Conservation (phyloP, 2,329 filamentous ascomycete species). For the Hypomyces rosellus region DNA sequence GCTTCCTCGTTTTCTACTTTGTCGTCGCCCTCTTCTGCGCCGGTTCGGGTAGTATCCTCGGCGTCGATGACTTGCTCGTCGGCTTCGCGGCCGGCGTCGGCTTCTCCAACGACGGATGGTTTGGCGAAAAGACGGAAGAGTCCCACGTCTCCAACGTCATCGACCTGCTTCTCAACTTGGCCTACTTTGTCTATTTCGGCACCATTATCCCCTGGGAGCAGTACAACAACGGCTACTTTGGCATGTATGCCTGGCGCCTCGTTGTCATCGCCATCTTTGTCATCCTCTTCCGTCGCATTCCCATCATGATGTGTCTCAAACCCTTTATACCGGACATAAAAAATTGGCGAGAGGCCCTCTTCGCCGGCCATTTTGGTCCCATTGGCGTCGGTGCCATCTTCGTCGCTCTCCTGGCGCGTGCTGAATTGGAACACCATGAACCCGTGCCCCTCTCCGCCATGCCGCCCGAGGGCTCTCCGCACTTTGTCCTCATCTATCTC, state of each 20-base stretch:
- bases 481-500: slow-evolving; percentile 68
- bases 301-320: slow-evolving; percentile 86
- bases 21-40: slow-evolving; percentile 93
- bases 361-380: slow-evolving; percentile 94
- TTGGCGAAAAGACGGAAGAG: slow-evolving; percentile 95
- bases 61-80: slow-evolving; percentile 87
- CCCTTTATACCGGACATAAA: slow-evolving; percentile 94
- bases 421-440: slow-evolving; percentile 73
- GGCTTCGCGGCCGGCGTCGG: slow-evolving; percentile 96
- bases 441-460: slow-evolving; percentile 66
- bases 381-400: slow-evolving; percentile 98
- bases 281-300: slow-evolving; percentile 91
- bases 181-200: slow-evolving; percentile 96
- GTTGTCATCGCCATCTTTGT: slow-evolving; percentile 93
- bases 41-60: slow-evolving; percentile 83
- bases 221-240: slow-evolving; percentile 70
- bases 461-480: slow-evolving; percentile 46
- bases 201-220: slow-evolving; percentile 95
- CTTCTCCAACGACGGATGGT: slow-evolving; percentile 99
- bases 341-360: slow-evolving; percentile 94
- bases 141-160: slow-evolving; percentile 99
- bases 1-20: slow-evolving; percentile 98
- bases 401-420: slow-evolving; percentile 83
- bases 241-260: slow-evolving; percentile 79
- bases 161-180: slow-evolving; percentile 90